Conservation (phyloP, 148 eudicot species). For the Rhododendron williamsianum region DNA sequence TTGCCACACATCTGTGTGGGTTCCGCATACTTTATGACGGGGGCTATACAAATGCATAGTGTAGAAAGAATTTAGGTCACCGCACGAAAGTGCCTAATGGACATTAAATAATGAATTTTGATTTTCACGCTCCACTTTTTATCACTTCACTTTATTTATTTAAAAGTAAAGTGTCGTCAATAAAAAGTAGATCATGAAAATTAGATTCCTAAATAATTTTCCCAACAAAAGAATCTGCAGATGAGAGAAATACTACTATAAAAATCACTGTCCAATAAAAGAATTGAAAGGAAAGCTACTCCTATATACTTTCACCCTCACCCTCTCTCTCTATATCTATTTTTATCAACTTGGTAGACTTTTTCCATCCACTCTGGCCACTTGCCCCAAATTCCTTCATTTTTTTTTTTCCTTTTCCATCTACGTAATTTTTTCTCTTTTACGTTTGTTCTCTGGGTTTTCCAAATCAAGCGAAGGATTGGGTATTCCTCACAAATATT, state of each 20-base stretch:
- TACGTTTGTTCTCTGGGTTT: constrained; percentile 14
- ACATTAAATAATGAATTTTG: no score
- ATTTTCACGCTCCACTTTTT: no score
- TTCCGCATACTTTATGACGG: no score
- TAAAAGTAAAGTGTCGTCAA: rapidly evolving
- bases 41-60: no score
- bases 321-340: neutral
- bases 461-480: constrained; percentile 23
- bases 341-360: neutral
- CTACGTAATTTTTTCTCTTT: constrained; percentile 5
- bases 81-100: no score
- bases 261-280: neutral
- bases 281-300: neutral
- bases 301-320: neutral
- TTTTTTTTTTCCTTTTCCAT: constrained; percentile 6
- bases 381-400: neutral
- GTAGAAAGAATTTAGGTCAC: no score
- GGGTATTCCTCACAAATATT: constrained; percentile 12
- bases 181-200: rapidly evolving
- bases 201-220: no score
- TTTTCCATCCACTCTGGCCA: neutral
- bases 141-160: no score
- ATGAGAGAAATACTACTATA: no score
- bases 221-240: neutral
- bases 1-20: no score